phyloP scores from a whole-genome alignment of 2,329 filamentous ascomycete species.

The Calonectria pauciramosa region DNA sequence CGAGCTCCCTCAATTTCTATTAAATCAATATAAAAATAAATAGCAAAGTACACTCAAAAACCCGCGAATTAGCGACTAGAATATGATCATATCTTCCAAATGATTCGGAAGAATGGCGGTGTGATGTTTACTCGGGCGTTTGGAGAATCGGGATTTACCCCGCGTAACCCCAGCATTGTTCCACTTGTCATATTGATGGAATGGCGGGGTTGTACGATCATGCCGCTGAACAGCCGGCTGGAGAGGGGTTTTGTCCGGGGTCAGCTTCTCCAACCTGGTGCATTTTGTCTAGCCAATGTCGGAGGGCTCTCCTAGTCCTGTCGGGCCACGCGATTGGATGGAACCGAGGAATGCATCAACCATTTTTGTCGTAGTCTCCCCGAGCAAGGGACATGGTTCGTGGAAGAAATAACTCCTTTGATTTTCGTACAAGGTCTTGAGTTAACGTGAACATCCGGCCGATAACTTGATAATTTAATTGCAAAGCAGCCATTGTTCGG shows the following conservation, averaged over 20 bases:
- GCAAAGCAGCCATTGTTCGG: not conserved
- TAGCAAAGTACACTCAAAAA: not conserved
- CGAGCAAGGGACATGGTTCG: not conserved
- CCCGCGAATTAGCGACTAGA: not conserved
- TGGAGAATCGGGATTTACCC: not conserved
- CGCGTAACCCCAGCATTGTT: not conserved
- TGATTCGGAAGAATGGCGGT: not conserved
- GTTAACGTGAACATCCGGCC: not conserved
- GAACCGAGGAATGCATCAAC: not conserved
- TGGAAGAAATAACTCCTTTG: not conserved
- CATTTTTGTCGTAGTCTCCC: not conserved
- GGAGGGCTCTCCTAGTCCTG: not conserved
- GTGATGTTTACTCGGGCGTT: not conserved
- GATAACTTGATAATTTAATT: not conserved
- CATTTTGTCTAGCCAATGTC: not conserved
- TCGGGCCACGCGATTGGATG: not conserved
- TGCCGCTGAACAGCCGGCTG: not conserved
- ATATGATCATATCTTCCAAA: not conserved
- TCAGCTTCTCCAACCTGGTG: not conserved
- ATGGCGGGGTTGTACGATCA: constrained; percentile 1
- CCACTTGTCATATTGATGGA: not conserved
- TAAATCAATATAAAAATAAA: not conserved
- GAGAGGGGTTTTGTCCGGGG: constrained; percentile 4
- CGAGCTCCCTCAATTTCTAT: no score
- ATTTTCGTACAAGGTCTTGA: not conserved